Evolutionary conservation across 2,329 filamentous ascomycete species (phyloP), one percentile per base, ranked within the genome.

Genomic region (Aspergillus viridinutans): DNA sequence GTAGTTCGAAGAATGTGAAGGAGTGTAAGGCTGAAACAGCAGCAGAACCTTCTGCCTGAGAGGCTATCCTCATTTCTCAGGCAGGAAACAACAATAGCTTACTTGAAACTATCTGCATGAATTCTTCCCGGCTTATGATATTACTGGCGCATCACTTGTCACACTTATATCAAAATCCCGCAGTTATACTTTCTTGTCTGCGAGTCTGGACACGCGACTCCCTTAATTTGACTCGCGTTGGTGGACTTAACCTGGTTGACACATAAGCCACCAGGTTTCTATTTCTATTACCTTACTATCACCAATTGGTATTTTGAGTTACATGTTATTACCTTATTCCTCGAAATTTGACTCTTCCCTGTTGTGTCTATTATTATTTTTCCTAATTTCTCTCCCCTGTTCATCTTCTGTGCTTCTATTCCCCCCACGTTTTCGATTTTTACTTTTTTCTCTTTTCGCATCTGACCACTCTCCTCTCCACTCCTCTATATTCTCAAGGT

Each of bases 341-440:
- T 47, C 14, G 21, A 47, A 47, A 20, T 20, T 43, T 21, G 23
- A 17, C 26, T n/a, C 21, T 50, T 50, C 26, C 9, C 21, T 21
- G 1, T 20, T 20, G 14, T 35, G 3, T n/a, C 50, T 32, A 26
- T 23, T 50, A 38, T 12, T 32, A 26, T 23, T 50, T 47, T 12
- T 14, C 28, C n/a, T 50, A 17, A n/a, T 40, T n/a, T 35, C 56
- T 32, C 20, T 48, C 50, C 12, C 47, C 43, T 42, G n/a, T 55
- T 23, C 26, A 47, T 10, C 49, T 52, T 50, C 56, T 49, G 52
- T 53, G 56, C 56, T 55, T 58, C 50, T 45, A 52, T 56, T 50
- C 40, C 49, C 49, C 53, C 57, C 57, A 53, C 57, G 23, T 6
- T 17, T 25, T 49, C 5, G 20, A 26, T 47, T 55, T 54, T 42